These are phyloP conservation scores for Phytophthora meadii DNA, from an alignment of 352 stramenopile genomes.

Conservation along the genomic window DNA sequence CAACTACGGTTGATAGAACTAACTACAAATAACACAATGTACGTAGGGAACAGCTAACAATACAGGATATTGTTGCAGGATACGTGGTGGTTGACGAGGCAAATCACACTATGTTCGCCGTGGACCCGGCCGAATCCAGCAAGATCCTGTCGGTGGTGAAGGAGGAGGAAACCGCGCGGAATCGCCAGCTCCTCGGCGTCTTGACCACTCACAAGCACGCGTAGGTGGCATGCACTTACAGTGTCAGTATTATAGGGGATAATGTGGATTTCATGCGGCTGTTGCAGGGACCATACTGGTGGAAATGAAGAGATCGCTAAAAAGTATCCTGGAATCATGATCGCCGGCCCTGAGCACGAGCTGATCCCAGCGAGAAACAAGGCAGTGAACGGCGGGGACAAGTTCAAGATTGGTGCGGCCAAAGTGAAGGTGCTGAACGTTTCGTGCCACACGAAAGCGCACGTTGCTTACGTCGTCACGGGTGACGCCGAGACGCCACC, in stretches of 20 bases:
- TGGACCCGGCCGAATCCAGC: slow-evolving; percentile 73
- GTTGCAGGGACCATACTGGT: slow-evolving; percentile 74
- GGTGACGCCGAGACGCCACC: slow-evolving; percentile 78
- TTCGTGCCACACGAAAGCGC: slow-evolving; percentile 84
- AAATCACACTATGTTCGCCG: slow-evolving; percentile 86
- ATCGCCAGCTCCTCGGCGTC: slow-evolving; percentile 84
- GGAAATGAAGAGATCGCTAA: slow-evolving; percentile 76
- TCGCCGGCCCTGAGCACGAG: slow-evolving; percentile 78
- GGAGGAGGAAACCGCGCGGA: slow-evolving; percentile 69
- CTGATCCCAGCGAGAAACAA: slow-evolving; percentile 78
- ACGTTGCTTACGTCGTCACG: slow-evolving; percentile 88
- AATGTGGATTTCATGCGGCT: slow-evolving; percentile 1
- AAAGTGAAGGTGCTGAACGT: slow-evolving; percentile 82
- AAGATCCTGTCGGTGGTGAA: slow-evolving; percentile 72
- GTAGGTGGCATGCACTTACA: slow-evolving; percentile 41
- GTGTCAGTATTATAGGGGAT: neutral
- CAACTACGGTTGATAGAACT: slow-evolving; percentile 68
- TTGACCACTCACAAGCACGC: slow-evolving; percentile 95
- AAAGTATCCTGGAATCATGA: slow-evolving; percentile 69
- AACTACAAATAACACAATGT: neutral
- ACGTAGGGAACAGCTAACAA: neutral
- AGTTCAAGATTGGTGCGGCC: slow-evolving; percentile 80
- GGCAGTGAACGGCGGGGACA: slow-evolving; percentile 76
- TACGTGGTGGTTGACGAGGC: slow-evolving; percentile 83
- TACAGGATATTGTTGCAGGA: slow-evolving; percentile 33